Base-by-base conservation (phyloP, 1,284 basidiomycete genomes). In the Pseudozyma sp. region DNA sequence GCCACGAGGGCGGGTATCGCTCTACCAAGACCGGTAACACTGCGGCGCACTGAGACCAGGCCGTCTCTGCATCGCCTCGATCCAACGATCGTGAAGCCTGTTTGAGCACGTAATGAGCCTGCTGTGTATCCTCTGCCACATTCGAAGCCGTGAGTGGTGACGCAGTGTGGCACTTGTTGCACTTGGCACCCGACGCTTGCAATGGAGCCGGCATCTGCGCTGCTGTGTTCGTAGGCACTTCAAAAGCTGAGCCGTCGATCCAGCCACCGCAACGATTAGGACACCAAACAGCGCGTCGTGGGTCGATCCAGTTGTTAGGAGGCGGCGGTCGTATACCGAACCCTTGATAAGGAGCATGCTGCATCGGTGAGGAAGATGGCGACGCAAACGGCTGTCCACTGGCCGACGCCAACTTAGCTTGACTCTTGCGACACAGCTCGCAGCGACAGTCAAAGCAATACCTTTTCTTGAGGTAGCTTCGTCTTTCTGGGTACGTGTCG, bases 361-460 rank as follows among this genome's bases (percentile, higher is more conserved):
- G 44, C 51, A 60, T 52, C 36, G 68, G 52, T 14, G 62, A 56
- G 35, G 58, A 58, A 64, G 62, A 9, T 70, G 65, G 54, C 31
- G 68, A 60, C 3, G 68, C 56, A 52, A 65, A 60, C 6, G 57
- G 36, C 36, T 63, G 68, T 3, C 53, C 45, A 36, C 44, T 42
- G 43, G 35, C 50, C 1, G 57, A 45, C 14, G 34, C 40, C 73
- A 2, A 68, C 42, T 10, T 77, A 67, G 18, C 73, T 65, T 77
- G 57, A 45, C 52, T 65, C 44, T 51, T 63, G 43, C 63, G 93
- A 95, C 3, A 92, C 83, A 16, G 74, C 39, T 56, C 49, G 80
- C 95, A 98, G 10, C 78, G 77, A 81, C 96, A 98, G 2, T 83
- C 86, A 80, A 98, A 97, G 73, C 89, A 88, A 85, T 98, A 97